Evolutionary conservation across 495 filamentous ascomycete species (phyloP).

Genomic region (Neurospora tetrasperma): DNA sequence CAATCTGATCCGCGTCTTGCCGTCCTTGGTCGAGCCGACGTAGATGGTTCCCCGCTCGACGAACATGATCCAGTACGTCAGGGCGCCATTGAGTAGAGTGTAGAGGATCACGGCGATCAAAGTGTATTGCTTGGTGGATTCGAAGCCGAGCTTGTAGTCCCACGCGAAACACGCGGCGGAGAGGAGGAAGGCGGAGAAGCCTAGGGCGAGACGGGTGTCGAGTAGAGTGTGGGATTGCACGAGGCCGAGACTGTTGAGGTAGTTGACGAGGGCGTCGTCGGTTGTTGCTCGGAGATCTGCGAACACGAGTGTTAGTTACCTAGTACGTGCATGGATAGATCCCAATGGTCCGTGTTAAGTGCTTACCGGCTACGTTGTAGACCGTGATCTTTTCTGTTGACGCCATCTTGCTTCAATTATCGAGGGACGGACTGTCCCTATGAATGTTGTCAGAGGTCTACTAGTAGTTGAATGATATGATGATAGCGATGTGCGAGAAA

Average conservation of each 20-base stretch:
- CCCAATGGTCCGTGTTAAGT: not conserved
- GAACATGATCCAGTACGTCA: conserved; percentile 79
- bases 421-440: not conserved
- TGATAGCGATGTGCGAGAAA: not conserved
- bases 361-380: conserved; percentile 55
- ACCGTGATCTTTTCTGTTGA: conserved; percentile 52
- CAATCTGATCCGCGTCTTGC: conserved; percentile 53
- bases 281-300: conserved; percentile 63
- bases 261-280: conserved; percentile 89
- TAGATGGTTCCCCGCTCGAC: conserved; percentile 80
- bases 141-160: conserved; percentile 87
- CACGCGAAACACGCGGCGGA: conserved; percentile 75
- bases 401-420: conserved; percentile 24
- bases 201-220: conserved; percentile 72
- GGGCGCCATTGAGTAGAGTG: conserved; percentile 62
- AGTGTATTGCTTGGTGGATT: conserved; percentile 65
- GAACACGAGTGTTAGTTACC: not conserved
- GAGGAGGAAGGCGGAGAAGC: conserved; percentile 73
- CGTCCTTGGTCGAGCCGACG: conserved; percentile 44
- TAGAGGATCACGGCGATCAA: conserved; percentile 68
- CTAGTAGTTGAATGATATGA: not conserved
- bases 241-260: conserved; percentile 77
- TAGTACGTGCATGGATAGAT: too few species aligned
- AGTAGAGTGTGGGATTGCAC: conserved; percentile 66
- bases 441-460: not conserved